phyloP scores from a whole-genome alignment of 371 early-diverging fungal species.

The Syncephalastrum contaminatum region DNA sequence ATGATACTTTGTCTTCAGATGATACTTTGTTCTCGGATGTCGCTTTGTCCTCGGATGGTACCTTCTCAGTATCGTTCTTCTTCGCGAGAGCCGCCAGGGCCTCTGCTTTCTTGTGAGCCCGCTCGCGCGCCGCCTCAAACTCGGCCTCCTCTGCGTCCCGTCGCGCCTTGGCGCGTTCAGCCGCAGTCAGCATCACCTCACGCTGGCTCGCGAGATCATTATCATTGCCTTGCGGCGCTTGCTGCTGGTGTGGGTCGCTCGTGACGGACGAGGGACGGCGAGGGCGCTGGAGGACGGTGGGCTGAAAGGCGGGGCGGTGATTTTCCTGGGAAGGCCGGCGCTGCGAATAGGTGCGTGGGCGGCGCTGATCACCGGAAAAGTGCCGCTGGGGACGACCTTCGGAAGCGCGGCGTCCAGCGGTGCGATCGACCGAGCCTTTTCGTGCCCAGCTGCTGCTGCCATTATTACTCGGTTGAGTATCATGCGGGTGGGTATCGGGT shows the following conservation, averaged over 20 bases:
- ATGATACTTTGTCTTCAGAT: not conserved
- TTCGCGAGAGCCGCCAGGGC: constrained; percentile 23
- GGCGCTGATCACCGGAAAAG: constrained; percentile 2
- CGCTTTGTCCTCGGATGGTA: not conserved
- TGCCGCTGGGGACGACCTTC: constrained; percentile 1
- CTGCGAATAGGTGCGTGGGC: constrained; percentile 4
- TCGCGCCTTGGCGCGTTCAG: constrained; percentile 50
- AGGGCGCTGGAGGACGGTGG: constrained; percentile 24
- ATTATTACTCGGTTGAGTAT: not conserved
- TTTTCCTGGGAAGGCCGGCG: constrained; percentile 10
- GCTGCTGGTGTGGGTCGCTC: not conserved
- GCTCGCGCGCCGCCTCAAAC: constrained; percentile 38
- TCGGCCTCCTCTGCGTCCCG: constrained; percentile 49
- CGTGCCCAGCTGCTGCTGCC: not conserved
- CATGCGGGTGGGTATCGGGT: not conserved
- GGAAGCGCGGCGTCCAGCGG: not conserved
- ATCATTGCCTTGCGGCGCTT: not conserved
- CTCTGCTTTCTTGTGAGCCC: constrained; percentile 46
- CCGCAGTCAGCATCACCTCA: constrained; percentile 44
- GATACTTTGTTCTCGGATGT: not conserved
- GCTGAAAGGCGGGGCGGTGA: constrained; percentile 18
- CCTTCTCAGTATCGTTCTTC: not conserved
- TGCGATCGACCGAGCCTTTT: not conserved
- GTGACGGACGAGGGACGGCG: constrained; percentile 12
- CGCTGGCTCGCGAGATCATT: constrained; percentile 29